Base-by-base conservation (phyloP, 2,329 filamentous ascomycete genomes). In the Metarhizium robertsii region DNA sequence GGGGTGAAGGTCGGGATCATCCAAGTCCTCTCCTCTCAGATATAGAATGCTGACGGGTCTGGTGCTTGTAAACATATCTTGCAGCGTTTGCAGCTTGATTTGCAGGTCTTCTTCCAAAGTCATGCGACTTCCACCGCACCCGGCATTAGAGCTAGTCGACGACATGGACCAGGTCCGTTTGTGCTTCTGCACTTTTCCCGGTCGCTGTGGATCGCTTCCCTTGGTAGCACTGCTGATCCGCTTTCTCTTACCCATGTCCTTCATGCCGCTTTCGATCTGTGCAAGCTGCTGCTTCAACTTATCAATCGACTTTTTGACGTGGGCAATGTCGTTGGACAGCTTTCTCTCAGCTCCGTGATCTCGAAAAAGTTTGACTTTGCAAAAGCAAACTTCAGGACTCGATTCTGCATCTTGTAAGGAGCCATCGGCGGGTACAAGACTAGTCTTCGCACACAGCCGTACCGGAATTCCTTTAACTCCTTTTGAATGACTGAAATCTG, bases 381-480 rank as follows among this genome's bases (percentile, higher is more conserved):
- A 96, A 71, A 87, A 97, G 69, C 89, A 92, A 25, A 96, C 85
- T 69, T 97, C 92, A 1, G 83, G 61, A 36, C 64, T 74, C 16
- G 73, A 68, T 32, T 74, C 76, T 8, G 71, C 66, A 1, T 76
- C 69, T 4, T 74, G 72, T 14, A 75, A 74, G 2, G 78, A 76
- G 8, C 77, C 72, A 30, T 79, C 78, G 16, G 77, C 72, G 0
- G 79, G 73, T 1, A 92, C 57, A 11, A 85, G 71, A 60, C 88
- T 87, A 0, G 94, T 97, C 72, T 97, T 97, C 14, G 92, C 85
- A 69, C 92, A 97, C 0, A 97, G 79, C 55, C 94, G 79, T 4
- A 99, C 92, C 0, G 94, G 92, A 61, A 97, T 96, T 40, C 94
- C 94, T 72, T 97, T 99, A 51, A 99, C 94, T 49, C 94, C 94